Percentiles rank a stretch among this genome's conserved stretches.
Conservation (phyloP, 2,329 filamentous ascomycete genomes). For the Pseudopyricularia cyperi region DNA sequence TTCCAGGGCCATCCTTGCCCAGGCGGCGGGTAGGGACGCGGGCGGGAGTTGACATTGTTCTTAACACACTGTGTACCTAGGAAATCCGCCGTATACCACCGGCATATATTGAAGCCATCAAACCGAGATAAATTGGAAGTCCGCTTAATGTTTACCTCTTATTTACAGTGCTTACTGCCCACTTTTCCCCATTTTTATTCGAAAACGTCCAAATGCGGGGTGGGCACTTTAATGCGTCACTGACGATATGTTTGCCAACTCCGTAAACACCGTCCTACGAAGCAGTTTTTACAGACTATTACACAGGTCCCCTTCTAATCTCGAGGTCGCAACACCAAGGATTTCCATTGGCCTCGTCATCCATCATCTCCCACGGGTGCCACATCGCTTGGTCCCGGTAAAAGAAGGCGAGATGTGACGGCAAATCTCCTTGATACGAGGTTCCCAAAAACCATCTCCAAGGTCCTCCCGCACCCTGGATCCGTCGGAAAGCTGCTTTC, state of each 20-base stretch:
- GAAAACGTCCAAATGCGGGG: no score
- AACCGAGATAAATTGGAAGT: no score
- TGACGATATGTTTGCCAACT: no score
- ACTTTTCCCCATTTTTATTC: no score
- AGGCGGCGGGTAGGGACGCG: slow-evolving; percentile 26
- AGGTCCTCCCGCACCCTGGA: neutral
- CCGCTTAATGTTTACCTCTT: no score
- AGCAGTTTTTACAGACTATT: no score
- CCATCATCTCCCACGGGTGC: neutral
- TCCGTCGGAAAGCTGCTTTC: neutral
- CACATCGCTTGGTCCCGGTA: neutral
- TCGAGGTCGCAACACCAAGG: neutral
- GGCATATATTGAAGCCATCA: no score
- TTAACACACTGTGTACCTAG: no score
- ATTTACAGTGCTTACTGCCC: no score
- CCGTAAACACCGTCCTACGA: no score
- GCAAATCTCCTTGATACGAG: neutral
- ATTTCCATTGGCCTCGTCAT: neutral
- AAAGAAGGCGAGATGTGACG: neutral
- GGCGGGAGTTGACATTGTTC: slow-evolving; percentile 3
- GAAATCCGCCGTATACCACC: no score
- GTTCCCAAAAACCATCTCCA: neutral
- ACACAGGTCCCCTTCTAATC: neutral
- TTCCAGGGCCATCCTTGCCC: slow-evolving; percentile 35
- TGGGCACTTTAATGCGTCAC: no score